phyloP scores from a whole-genome alignment of 352 stramenopile species.

The Phytophthora macrochlamydospora region DNA sequence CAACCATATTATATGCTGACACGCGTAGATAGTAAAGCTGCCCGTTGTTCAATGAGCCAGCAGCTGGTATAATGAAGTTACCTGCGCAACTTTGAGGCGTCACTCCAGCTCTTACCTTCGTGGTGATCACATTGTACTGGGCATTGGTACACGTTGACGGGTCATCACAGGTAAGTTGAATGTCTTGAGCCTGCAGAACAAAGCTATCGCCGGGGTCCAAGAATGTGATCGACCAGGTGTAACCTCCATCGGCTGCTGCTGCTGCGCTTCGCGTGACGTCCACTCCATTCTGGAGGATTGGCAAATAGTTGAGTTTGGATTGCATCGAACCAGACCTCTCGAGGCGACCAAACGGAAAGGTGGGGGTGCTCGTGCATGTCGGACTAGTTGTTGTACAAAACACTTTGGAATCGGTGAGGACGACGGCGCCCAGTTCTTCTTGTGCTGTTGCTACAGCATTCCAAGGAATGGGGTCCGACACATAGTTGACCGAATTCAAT shows the following conservation, averaged over 20 bases:
- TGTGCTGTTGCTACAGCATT: conserved; percentile 87
- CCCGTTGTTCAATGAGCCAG: conserved; percentile 82
- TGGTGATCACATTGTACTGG: conserved; percentile 52
- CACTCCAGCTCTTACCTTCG: conserved; percentile 72
- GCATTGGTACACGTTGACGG: conserved; percentile 24
- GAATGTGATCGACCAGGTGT: conserved; percentile 92
- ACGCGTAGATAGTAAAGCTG: conserved; percentile 95
- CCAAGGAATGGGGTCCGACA: conserved; percentile 90
- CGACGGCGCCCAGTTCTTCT: conserved; percentile 76
- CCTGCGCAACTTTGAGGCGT: conserved; percentile 80
- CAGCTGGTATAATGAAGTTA: conserved; percentile 73
- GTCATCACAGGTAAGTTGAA: conserved; percentile 20
- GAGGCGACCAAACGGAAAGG: conserved; percentile 31
- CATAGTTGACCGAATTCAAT: conserved; percentile 47
- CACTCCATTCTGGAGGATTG: conserved; percentile 57
- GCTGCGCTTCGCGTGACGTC: conserved; percentile 72
- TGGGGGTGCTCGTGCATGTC: conserved; percentile 42
- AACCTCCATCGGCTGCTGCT: conserved; percentile 51
- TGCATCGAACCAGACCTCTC: conserved; percentile 72
- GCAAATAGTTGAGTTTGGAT: conserved; percentile 68
- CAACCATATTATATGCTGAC: conserved; percentile 95
- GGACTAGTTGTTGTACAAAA: conserved; percentile 54
- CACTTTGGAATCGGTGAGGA: conserved; percentile 42
- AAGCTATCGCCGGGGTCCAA: conserved; percentile 87
- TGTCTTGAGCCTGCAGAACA: conserved; percentile 37